phyloP scores from a whole-genome alignment of 148 eudicot genomes.

The Cornus kousa region DNA sequence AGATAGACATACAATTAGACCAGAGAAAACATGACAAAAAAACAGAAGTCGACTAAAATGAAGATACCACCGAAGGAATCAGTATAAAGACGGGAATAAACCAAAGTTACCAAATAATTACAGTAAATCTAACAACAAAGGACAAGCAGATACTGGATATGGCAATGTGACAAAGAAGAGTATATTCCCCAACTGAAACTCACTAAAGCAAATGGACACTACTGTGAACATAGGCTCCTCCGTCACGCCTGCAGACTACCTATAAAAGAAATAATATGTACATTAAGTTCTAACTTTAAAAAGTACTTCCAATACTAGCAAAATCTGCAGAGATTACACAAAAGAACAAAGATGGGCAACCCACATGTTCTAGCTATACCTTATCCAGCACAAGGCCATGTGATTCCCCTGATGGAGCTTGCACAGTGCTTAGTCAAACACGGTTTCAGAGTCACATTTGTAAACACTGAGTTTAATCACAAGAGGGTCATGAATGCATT shows the following conservation, averaged over 20 bases:
- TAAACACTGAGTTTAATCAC: slow-evolving; percentile 18
- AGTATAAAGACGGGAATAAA: background rate
- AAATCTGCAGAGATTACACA: background rate
- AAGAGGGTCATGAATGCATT: slow-evolving; percentile 9
- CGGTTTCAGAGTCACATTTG: slow-evolving; percentile 16
- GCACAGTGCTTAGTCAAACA: slow-evolving; percentile 7
- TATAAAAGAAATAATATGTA: background rate
- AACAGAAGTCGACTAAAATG: background rate
- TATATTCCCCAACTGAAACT: background rate
- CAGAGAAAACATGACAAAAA: background rate
- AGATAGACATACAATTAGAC: background rate
- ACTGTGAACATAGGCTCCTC: background rate
- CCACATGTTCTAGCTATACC: slow-evolving; percentile 18
- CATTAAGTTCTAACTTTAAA: background rate
- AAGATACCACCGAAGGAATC: background rate
- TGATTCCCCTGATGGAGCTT: slow-evolving; percentile 22
- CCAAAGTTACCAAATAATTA: background rate
- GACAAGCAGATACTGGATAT: background rate
- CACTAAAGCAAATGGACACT: background rate
- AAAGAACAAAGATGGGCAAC: slow-evolving; percentile 4
- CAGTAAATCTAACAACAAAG: background rate
- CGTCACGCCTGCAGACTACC: background rate
- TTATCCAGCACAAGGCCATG: slow-evolving; percentile 27
- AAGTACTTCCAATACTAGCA: background rate
- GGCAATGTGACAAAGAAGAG: background rate